Percentiles rank a stretch among this genome's conserved stretches.
Conservation (phyloP, 2,329 filamentous ascomycete genomes). For the Calonectria ilicicola region DNA sequence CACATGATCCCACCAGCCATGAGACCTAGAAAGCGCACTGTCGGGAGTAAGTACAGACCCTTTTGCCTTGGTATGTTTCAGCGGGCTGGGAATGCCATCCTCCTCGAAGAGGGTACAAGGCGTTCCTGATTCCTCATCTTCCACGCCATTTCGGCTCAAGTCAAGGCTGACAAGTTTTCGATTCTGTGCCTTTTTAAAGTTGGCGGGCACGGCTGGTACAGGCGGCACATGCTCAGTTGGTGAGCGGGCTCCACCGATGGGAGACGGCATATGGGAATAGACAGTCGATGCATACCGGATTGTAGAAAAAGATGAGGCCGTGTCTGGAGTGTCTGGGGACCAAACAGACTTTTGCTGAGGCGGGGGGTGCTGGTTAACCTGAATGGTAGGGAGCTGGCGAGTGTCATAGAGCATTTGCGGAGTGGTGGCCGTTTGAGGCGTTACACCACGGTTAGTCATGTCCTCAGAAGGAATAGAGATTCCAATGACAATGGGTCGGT, state of each 20-base stretch:
- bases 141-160: conserved; percentile 44
- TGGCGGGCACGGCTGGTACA: conserved; percentile 67
- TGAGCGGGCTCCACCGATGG: conserved; percentile 33
- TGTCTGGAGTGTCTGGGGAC: conserved; percentile 72
- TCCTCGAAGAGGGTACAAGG: conserved; percentile 79
- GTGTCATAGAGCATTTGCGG: conserved; percentile 48
- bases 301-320: conserved; percentile 54
- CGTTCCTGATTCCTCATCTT: conserved; percentile 65
- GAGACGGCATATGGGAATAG: conserved; percentile 68
- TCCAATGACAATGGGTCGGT: conserved; percentile 80
- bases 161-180: conserved; percentile 54
- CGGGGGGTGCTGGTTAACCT: conserved; percentile 26
- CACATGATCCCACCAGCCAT: conserved; percentile 84
- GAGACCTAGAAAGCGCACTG: conserved; percentile 68
- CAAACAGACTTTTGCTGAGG: conserved; percentile 63
- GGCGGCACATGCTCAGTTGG: conserved; percentile 63
- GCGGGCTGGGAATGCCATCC: conserved; percentile 62
- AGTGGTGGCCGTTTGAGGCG: conserved; percentile 63
- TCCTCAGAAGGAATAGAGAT: conserved; percentile 70
- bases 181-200: conserved; percentile 49
- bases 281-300: conserved; percentile 67
- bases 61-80: conserved; percentile 54
- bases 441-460: conserved; percentile 49
- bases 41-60: conserved; percentile 53
- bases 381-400: conserved; percentile 18